Base-by-base conservation (phyloP, 129 eudicot species). In the Artemisia annua region DNA sequence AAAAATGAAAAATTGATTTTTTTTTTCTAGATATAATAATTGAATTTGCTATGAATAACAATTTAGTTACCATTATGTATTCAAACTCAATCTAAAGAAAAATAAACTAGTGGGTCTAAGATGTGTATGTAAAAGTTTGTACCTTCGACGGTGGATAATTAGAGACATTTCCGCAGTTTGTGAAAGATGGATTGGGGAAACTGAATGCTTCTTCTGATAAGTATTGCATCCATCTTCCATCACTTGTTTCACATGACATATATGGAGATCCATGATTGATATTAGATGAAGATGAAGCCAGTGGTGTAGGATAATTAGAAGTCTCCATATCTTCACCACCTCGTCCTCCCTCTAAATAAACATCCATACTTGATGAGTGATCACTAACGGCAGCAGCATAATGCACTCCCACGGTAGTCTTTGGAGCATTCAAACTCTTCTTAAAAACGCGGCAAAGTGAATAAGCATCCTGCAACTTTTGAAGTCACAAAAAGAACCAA, bases 381-480 rank as follows among this genome's bases (percentile, higher is more conserved):
- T 84, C 92, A 62, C 92, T 89, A 0, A 79, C 83, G 11, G 85
- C 72, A 14, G 82, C 66, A 11, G 67, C 87, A 62, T 81, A 79
- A 60, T 80, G 80, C 18, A 67, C 80, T 35, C 88, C 90, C 50
- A 82, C 77, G 1, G 76, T 52, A n/a, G 81, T 60, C 75, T 87
- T 87, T 63, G 91, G 88, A 53, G 77, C 79, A 77, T 84, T 86
- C 75, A 88, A 80, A 71, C 88, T 91, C 88, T 93, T 93, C 84
- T 93, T 93, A 85, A 93, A 93, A 49, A 93, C 81, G 2, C 98
- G 97, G 48, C 98, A 89, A 57, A 93, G 87, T 6, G 98, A 95
- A 79, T 93, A 93, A 35, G 96, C 96, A 82, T 93, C 98, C 89
- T 93, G 86, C 70, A 71, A 77, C 85, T 75, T 60, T 83, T 54